Evolutionary conservation across 208 protist species (phyloP).

Genomic region (Crithidia thermophila): DNA sequence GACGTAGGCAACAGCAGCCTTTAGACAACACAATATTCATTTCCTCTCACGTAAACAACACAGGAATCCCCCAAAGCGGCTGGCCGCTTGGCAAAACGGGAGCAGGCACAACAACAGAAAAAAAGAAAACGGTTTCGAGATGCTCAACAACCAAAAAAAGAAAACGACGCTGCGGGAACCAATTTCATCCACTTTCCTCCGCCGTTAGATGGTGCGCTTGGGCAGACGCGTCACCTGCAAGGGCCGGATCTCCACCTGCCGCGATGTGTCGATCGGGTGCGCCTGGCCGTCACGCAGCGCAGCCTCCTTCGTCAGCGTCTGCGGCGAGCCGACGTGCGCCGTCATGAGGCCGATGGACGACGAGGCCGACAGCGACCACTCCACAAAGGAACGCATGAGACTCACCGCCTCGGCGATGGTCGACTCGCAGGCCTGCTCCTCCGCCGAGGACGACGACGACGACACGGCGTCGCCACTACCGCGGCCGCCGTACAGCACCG

Average conservation of each 20-base stretch:
- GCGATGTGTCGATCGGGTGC: slow-evolving; percentile 65
- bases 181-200: background rate
- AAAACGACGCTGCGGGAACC: background rate
- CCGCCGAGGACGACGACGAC: slow-evolving; percentile 7
- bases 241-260: slow-evolving; percentile 69
- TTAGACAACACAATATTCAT: too few species aligned
- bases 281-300: slow-evolving; percentile 58
- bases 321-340: slow-evolving; percentile 60
- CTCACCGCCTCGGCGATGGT: slow-evolving; percentile 35
- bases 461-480: background rate
- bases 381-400: slow-evolving; percentile 55
- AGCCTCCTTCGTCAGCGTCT: slow-evolving; percentile 70
- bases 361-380: slow-evolving; percentile 63
- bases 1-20: too few species aligned
- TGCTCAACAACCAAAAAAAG: background rate
- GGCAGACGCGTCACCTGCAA: slow-evolving; percentile 33
- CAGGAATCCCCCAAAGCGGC: too few species aligned
- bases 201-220: slow-evolving; percentile 11
- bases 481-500: slow-evolving; percentile 39
- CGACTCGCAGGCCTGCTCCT: slow-evolving; percentile 26
- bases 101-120: too few species aligned
- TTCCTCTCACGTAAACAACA: too few species aligned
- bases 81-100: too few species aligned
- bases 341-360: slow-evolving; percentile 68
- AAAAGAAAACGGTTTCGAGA: background rate